These are phyloP conservation scores for Candida coleopterorum DNA, from an alignment of 805 yeast genomes.

Conservation along the genomic window DNA sequence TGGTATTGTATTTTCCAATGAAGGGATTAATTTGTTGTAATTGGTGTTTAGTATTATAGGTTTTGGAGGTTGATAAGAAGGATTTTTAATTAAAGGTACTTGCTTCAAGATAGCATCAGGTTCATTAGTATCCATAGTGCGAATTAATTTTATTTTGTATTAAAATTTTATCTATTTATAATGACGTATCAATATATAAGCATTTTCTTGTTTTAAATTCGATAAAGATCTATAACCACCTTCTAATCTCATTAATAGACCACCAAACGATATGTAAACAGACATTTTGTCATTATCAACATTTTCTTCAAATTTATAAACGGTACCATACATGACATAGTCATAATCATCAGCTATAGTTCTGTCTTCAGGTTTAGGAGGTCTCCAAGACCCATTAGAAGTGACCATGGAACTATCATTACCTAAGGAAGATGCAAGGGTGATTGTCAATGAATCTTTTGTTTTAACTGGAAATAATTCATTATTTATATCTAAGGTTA, in stretches of 20 bases:
- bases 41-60: slow-evolving; percentile 49
- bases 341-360: slow-evolving; percentile 95
- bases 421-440: slow-evolving; percentile 73
- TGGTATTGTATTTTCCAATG: slow-evolving; percentile 30
- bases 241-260: slow-evolving; percentile 86
- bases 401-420: slow-evolving; percentile 41
- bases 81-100: slow-evolving; percentile 53
- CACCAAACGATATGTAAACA: slow-evolving; percentile 94
- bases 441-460: slow-evolving; percentile 77
- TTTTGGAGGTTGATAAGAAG: slow-evolving; percentile 48
- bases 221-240: slow-evolving; percentile 91
- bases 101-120: slow-evolving; percentile 48
- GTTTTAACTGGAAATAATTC: slow-evolving; percentile 83
- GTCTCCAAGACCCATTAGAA: slow-evolving; percentile 70
- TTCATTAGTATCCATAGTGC: slow-evolving; percentile 23
- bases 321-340: slow-evolving; percentile 97
- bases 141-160: not conserved
- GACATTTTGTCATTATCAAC: slow-evolving; percentile 62
- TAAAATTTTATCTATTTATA: too few relatives aligned
- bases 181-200: slow-evolving; percentile 84
- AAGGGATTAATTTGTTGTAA: slow-evolving; percentile 37
- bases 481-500: slow-evolving; percentile 84
- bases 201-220: slow-evolving; percentile 86
- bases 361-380: slow-evolving; percentile 77
- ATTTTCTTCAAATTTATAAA: slow-evolving; percentile 92